Base-by-base conservation (phyloP, 371 early-diverging fungal genomes). In the Mortierella sp. region DNA sequence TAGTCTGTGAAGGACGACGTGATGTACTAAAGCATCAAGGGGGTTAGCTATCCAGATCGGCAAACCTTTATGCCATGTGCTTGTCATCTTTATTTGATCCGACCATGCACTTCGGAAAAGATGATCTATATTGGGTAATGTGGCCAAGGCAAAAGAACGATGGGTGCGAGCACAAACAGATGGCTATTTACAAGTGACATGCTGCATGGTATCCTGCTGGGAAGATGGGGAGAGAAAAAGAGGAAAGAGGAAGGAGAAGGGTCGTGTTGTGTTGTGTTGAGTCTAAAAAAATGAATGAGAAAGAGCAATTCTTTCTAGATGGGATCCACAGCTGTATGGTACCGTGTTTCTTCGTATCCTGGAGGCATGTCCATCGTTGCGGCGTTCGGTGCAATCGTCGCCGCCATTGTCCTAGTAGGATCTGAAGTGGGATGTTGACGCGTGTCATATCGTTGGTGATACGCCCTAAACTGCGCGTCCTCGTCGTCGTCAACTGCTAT, bases 391-490 rank as follows among this genome's bases (percentile, higher is more conserved):
- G 50, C 38, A 16, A 14, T 30, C n/a, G 49, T 34, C 24, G 45
- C 41, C 4, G 42, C 9, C 50, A 48, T 52, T 18, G 73, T 23
- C 30, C 61, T 31, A 10, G 72, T 34, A 34, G 34, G 62, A 45
- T 72, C 63, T 3, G 66, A 58, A 31, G 31, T 46, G 46, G 61
- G 67, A 8, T 68, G 68, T 3, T 46, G 54, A 13, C 55, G 69
- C 0, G 66, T 69, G 27, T 76, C 76, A 27, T 76, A 76, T 6
- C 76, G 55, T 19, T 46, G 58, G 39, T 69, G 76, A 23, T 76
- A 76, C 7, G 69, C 76, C 13, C 51, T 26, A 21, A 76, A 76
- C 51, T 65, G 41, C 8, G 65, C 76, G 61, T 76, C 76, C 31
- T 69, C 70, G 16, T 64, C 65, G 1, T 61, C 64, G 0, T 54